Evolutionary conservation across 495 filamentous ascomycete genomes (phyloP).

Genomic region (Penicillium herquei): DNA sequence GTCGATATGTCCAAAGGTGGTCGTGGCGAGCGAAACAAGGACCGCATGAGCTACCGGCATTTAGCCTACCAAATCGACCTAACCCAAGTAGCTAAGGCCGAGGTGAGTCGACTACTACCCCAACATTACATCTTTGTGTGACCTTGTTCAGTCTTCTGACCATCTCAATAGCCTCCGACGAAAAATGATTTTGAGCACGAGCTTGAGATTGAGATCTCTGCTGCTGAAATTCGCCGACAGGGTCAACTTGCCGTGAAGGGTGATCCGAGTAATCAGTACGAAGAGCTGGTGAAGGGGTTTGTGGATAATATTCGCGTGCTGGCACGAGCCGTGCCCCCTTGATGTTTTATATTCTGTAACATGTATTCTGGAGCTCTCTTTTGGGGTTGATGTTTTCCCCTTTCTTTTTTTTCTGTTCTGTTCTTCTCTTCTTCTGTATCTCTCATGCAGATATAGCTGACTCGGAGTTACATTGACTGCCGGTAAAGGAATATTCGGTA

Average conservation of each 20-base stretch:
- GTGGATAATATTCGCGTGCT: slow-evolving; percentile 78
- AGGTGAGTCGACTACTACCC: slow-evolving; percentile 43
- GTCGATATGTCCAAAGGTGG: slow-evolving; percentile 32
- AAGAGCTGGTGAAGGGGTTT: slow-evolving; percentile 74
- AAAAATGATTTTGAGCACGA: slow-evolving; percentile 75
- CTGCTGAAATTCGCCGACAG: slow-evolving; percentile 64
- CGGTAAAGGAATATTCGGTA: background rate
- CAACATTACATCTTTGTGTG: slow-evolving; percentile 1
- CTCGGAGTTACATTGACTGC: background rate
- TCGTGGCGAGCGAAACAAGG: slow-evolving; percentile 69
- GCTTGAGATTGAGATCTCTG: slow-evolving; percentile 80
- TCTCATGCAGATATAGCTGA: slow-evolving; percentile 17
- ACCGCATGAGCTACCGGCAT: slow-evolving; percentile 85
- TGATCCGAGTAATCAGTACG: slow-evolving; percentile 62
- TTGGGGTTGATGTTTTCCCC: slow-evolving; percentile 6
- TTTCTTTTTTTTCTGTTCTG: background rate
- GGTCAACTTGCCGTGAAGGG: slow-evolving; percentile 56
- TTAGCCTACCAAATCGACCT: slow-evolving; percentile 82
- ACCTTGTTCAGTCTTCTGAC: slow-evolving; percentile 18
- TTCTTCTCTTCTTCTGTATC: background rate
- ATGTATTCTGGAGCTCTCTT: slow-evolving; percentile 17
- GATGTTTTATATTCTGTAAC: slow-evolving; percentile 22
- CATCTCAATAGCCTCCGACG: slow-evolving; percentile 31
- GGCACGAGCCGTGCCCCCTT: slow-evolving; percentile 50
- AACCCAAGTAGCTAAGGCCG: slow-evolving; percentile 72